phyloP scores from a whole-genome alignment of 495 filamentous ascomycete species.

The Penicilliopsis zonata region DNA sequence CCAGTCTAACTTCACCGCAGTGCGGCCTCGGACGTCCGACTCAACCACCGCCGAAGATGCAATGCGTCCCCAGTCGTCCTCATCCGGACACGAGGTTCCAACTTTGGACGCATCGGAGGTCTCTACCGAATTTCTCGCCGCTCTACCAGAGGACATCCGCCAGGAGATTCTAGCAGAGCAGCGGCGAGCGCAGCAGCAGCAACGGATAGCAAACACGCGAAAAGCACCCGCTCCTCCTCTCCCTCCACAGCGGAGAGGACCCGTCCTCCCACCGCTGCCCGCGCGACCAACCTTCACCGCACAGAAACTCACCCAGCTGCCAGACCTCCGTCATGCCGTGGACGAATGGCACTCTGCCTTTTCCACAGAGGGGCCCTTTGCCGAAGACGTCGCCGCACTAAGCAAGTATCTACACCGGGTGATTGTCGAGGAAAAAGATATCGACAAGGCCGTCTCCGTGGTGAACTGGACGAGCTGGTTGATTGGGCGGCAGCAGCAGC shows the following conservation, averaged over 20 bases:
- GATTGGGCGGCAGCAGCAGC: conserved; percentile 24
- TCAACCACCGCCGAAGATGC: conserved; percentile 1
- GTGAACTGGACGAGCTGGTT: conserved; percentile 64
- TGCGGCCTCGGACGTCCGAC: conserved; percentile 8
- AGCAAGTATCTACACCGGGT: conserved; percentile 56
- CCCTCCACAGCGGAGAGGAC: conserved; percentile 21
- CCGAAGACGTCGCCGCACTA: conserved; percentile 62
- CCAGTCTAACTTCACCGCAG: conserved; percentile 53
- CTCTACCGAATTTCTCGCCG: conserved; percentile 64
- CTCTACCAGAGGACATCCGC: conserved; percentile 70
- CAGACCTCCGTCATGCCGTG: conserved; percentile 50
- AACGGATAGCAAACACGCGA: conserved; percentile 13
- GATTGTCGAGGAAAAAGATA: conserved; percentile 57
- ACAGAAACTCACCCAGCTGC: conserved; percentile 37
- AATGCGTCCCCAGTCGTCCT: conserved; percentile 10
- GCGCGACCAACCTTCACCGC: conserved; percentile 53
- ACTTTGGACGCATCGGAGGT: conserved; percentile 26
- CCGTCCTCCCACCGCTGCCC: conserved; percentile 39
- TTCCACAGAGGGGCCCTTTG: conserved; percentile 55
- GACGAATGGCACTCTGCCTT: conserved; percentile 58
- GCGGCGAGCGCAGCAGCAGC: conserved; percentile 40
- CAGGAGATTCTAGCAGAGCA: conserved; percentile 66
- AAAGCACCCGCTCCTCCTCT: conserved; percentile 5
- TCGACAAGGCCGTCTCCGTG: conserved; percentile 59
- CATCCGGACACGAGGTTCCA: conserved; percentile 6